These are phyloP conservation scores for Jackrogersella multiformis DNA, from an alignment of 495 filamentous ascomycete species.

Conservation along the genomic window DNA sequence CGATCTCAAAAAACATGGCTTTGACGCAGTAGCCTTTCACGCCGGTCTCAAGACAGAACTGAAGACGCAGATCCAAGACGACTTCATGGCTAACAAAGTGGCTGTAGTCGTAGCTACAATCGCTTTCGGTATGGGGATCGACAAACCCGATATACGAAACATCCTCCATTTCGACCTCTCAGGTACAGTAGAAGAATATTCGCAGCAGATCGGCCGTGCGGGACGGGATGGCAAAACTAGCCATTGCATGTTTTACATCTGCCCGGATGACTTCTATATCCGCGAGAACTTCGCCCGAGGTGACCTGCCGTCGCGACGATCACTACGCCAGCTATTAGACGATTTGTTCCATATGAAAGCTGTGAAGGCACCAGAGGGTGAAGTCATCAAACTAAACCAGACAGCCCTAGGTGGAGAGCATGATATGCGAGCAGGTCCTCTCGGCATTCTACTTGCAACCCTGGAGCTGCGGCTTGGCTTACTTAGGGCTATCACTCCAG, in stretches of 20 bases:
- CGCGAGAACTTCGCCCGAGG: constrained; percentile 65
- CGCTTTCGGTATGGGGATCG: constrained; percentile 69
- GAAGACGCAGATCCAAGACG: constrained; percentile 58
- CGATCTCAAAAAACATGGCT: constrained; percentile 46
- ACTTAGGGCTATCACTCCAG: constrained; percentile 63
- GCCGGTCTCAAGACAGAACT: constrained; percentile 58
- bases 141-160: constrained; percentile 67
- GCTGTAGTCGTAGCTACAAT: constrained; percentile 67
- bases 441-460: constrained; percentile 60
- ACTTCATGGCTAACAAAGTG: constrained; percentile 60
- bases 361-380: constrained; percentile 43
- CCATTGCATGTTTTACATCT: constrained; percentile 64
- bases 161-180: constrained; percentile 66
- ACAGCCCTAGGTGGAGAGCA: constrained; percentile 53
- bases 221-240: constrained; percentile 63
- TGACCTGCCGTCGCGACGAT: constrained; percentile 61
- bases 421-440: constrained; percentile 53
- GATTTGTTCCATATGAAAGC: constrained; percentile 53
- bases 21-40: constrained; percentile 60
- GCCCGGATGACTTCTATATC: constrained; percentile 59
- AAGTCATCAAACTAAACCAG: constrained; percentile 57
- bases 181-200: constrained; percentile 66
- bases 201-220: constrained; percentile 67
- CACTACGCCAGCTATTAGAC: constrained; percentile 54
- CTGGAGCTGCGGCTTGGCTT: constrained; percentile 64